These are phyloP conservation scores for Penicillium sp. DNA, from an alignment of 2,329 filamentous ascomycete genomes.

Conservation along the genomic window DNA sequence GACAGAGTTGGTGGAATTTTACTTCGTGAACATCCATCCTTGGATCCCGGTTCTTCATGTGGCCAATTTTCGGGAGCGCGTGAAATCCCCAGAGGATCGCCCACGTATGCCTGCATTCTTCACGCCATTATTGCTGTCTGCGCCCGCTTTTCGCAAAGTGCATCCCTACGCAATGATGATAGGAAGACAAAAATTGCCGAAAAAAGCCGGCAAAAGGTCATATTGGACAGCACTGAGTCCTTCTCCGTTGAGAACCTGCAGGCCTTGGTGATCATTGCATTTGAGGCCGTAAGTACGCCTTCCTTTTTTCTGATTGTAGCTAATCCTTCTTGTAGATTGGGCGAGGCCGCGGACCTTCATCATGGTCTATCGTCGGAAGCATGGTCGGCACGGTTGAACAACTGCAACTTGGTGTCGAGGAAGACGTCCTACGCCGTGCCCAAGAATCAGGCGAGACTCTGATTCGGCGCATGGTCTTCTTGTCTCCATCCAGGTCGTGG, in stretches of 20 bases:
- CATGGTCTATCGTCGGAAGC: constrained; percentile 44
- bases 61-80: not conserved
- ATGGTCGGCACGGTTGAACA: constrained; percentile 45
- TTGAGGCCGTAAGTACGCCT: constrained; percentile 42
- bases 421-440: constrained; percentile 24
- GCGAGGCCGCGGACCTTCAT: constrained; percentile 33
- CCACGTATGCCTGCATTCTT: not conserved
- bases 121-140: constrained; percentile 2
- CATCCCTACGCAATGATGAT: too few relatives aligned
- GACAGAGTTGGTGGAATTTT: constrained; percentile 2
- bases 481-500: constrained; percentile 38
- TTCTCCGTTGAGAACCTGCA: constrained; percentile 32
- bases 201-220: constrained; percentile 2
- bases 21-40: constrained; percentile 8
- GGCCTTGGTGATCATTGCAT: constrained; percentile 38
- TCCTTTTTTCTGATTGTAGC: constrained; percentile 27
- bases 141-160: too few relatives aligned
- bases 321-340: constrained; percentile 16
- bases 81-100: not conserved
- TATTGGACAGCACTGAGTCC: constrained; percentile 15
- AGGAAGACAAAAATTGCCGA: too few relatives aligned
- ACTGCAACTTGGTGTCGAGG: constrained; percentile 40
- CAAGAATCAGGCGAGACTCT: constrained; percentile 28
- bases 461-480: constrained; percentile 30
- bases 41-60: constrained; percentile 9